Evolutionary conservation across 768 basidiomycete genomes (phyloP).

Genomic region (Boletus tomentosulus): DNA sequence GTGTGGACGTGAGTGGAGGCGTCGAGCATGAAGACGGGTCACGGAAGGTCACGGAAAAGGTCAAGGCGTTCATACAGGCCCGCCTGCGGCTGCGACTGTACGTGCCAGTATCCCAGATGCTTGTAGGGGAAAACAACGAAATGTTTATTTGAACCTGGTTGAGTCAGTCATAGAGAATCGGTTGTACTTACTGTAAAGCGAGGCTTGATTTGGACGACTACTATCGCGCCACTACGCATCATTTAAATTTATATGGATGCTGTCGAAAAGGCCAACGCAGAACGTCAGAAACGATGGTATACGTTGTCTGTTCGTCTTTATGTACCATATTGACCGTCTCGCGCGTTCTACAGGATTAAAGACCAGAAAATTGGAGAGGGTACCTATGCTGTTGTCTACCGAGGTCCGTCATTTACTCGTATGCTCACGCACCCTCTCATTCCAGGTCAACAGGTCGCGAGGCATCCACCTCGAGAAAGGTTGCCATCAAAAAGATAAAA

Average conservation of each 20-base stretch:
- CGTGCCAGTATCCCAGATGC: no score
- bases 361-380: constrained; percentile 86
- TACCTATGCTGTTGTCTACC: constrained; percentile 94
- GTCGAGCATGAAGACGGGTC: no score
- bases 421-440: neutral
- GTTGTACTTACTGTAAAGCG: no score
- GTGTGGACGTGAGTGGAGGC: no score
- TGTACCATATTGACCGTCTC: constrained; percentile 5
- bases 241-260: no score
- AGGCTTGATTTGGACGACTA: neutral
- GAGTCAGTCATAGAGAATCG: no score
- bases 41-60: no score
- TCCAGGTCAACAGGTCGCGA: constrained; percentile 55
- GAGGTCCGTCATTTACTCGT: constrained; percentile 47
- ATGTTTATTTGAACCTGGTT: no score
- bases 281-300: constrained; percentile 67
- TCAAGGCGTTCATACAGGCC: no score
- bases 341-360: constrained; percentile 53
- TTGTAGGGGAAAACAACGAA: no score
- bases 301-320: constrained; percentile 7
- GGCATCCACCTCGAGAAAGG: constrained; percentile 68
- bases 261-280: constrained; percentile 74
- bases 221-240: no score
- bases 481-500: constrained; percentile 98
- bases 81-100: no score